Base-by-base conservation (phyloP, 805 yeast genomes). In the Groenewaldozyma tartarivorans region DNA sequence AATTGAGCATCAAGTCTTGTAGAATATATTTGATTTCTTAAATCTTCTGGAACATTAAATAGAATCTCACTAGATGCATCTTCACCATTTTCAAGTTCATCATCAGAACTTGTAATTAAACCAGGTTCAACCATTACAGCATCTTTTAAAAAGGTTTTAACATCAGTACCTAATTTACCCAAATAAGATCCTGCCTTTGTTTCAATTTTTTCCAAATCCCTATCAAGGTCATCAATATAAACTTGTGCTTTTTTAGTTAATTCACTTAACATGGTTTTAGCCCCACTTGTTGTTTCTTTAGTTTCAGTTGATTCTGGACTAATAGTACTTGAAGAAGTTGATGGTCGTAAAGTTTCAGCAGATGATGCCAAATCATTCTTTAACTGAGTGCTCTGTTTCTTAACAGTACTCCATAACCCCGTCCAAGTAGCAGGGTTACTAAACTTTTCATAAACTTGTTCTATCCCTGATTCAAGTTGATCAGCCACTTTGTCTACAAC, bases 161-260 rank as follows among this genome's bases (percentile, higher is more conserved):
- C 40, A 32, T 60, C 63, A 7, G 74, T 68, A n/a, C 84, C 73
- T 42, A 81, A 65, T 52, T 69, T 75, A 32, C 63, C 57, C 15
- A 77, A 74, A 51, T 73, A 77, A n/a, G 65, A 64, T 1, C 79
- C 73, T 0, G 94, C 88, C 24, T 69, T 61, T 39, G 71, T 72
- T 56, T 88, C 96, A 5, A 85, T 77, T 40, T 67, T 67, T 50
- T 83, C 95, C 35, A 88, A 66, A 49, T 77, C 79, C 48, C 73
- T 63, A 57, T 87, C 96, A 45, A 88, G 67, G 5, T 74, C 72
- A 47, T 84, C 88, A 38, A 87, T 64, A 39, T 72, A 75, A 35
- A 68, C 69, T 49, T 81, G 85, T 5, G 87, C 78, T 47, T 66
- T 60, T 35, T 45, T 53, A 48, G 56, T 60, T 46, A 53, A 48